phyloP scores from a whole-genome alignment of 805 yeast genomes.

The Ogataea parapolymorpha region DNA sequence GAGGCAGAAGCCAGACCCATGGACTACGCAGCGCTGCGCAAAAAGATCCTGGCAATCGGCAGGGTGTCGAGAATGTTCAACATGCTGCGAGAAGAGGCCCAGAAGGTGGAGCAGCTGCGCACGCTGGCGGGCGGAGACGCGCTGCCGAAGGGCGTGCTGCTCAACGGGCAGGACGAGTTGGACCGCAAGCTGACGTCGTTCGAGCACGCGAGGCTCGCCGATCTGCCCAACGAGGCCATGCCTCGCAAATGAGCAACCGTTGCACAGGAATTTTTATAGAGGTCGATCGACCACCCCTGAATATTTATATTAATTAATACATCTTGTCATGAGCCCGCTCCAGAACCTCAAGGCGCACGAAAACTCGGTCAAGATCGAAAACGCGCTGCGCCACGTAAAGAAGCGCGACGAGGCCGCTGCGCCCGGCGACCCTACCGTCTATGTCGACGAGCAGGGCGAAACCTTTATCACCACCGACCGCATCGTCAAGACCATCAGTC shows the following conservation, averaged over 20 bases:
- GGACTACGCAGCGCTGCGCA: constrained; percentile 51
- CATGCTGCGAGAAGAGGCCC: constrained; percentile 83
- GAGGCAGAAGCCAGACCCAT: constrained; percentile 18
- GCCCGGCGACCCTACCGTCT: constrained; percentile 38
- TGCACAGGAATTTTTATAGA: not conserved
- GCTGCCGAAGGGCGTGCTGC: constrained; percentile 80
- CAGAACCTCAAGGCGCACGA: constrained; percentile 30
- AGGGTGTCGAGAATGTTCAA: constrained; percentile 89
- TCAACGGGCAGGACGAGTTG: constrained; percentile 80
- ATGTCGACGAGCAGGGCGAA: constrained; percentile 58
- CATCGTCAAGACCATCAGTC: constrained; percentile 50
- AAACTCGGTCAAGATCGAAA: constrained; percentile 57
- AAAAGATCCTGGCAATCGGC: constrained; percentile 87
- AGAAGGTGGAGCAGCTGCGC: constrained; percentile 77
- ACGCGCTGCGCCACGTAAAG: constrained; percentile 60
- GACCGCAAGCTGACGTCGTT: constrained; percentile 65
- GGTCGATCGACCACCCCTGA: constrained; percentile 4
- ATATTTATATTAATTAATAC: not conserved
- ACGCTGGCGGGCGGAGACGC: constrained; percentile 58
- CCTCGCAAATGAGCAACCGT: constrained; percentile 39
- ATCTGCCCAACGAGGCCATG: constrained; percentile 77
- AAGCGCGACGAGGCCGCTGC: constrained; percentile 33
- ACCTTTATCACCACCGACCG: constrained; percentile 54
- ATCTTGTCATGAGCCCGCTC: constrained; percentile 6
- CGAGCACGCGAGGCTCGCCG: constrained; percentile 80